phyloP scores from a whole-genome alignment of 2,329 filamentous ascomycete genomes.

The Beauveria varroae region DNA sequence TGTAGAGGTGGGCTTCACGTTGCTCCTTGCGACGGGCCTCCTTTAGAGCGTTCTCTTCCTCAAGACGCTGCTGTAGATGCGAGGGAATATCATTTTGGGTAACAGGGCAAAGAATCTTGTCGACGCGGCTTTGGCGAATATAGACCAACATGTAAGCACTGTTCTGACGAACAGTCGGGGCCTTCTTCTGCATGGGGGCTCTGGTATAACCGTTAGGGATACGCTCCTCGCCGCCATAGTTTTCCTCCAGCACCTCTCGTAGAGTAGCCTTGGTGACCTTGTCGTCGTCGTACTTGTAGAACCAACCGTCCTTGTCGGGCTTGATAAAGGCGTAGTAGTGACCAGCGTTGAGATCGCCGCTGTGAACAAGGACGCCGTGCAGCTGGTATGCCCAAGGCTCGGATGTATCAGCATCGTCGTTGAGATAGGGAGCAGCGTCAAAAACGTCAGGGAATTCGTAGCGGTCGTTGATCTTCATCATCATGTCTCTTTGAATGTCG shows the following conservation, averaged over 20 bases:
- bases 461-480: slow-evolving; percentile 97
- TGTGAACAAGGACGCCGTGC: slow-evolving; percentile 93
- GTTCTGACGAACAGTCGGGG: slow-evolving; percentile 56
- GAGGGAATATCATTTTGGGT: slow-evolving; percentile 68
- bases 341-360: slow-evolving; percentile 90
- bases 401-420: slow-evolving; percentile 76
- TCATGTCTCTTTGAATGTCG: slow-evolving; percentile 88
- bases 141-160: slow-evolving; percentile 99
- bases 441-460: slow-evolving; percentile 84
- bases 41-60: slow-evolving; percentile 70
- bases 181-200: slow-evolving; percentile 45
- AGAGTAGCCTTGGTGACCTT: slow-evolving; percentile 90
- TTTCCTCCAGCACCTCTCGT: slow-evolving; percentile 89
- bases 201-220: slow-evolving; percentile 39
- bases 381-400: slow-evolving; percentile 89
- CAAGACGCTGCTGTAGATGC: slow-evolving; percentile 57
- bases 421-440: slow-evolving; percentile 80
- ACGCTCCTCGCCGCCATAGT: slow-evolving; percentile 83
- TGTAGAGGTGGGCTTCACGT: slow-evolving; percentile 90
- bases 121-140: slow-evolving; percentile 78
- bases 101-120: slow-evolving; percentile 71
- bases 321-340: slow-evolving; percentile 98
- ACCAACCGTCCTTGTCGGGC: slow-evolving; percentile 84
- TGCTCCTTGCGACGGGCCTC: slow-evolving; percentile 79
- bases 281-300: slow-evolving; percentile 97